A percentile compares a stretch with the other conserved stretches of the same genome.
phyloP scores from a whole-genome alignment of 768 basidiomycete genomes.

The Xerocomellus dryophilus region DNA sequence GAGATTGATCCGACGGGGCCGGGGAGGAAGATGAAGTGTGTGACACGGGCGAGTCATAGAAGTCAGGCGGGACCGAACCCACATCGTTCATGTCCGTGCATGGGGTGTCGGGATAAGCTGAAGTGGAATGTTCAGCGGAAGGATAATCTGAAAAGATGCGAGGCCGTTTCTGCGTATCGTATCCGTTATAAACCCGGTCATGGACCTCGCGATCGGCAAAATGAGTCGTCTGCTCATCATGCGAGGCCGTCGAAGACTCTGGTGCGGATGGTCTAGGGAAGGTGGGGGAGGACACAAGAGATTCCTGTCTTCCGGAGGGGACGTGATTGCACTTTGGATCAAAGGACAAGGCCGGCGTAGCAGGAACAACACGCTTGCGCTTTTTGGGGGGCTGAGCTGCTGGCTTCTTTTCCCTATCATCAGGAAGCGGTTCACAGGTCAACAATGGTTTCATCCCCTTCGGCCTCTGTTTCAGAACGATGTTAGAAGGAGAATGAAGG shows the following conservation, averaged over 20 bases:
- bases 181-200: conserved; percentile 5
- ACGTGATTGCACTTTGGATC: conserved; percentile 17
- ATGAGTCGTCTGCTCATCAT: conserved; percentile 11
- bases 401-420: conserved; percentile 25
- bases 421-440: conserved; percentile 23
- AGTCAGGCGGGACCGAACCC: conserved; percentile 11
- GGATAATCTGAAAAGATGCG: conserved; percentile 12
- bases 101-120: conserved; percentile 12
- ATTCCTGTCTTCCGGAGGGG: conserved; percentile 26
- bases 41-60: conserved; percentile 22
- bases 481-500: conserved; percentile 12
- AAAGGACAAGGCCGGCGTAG: conserved; percentile 20
- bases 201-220: conserved; percentile 7
- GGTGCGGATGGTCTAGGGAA: conserved; percentile 10
- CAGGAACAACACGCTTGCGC: conserved; percentile 23
- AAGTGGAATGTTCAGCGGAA: conserved; percentile 2
- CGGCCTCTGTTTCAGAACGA: conserved; percentile 17
- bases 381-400: conserved; percentile 13
- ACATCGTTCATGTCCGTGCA: conserved; percentile 15
- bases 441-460: conserved; percentile 20
- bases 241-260: conserved; percentile 6
- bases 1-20: conserved; percentile 24
- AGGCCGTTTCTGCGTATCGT: conserved; percentile 17
- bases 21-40: conserved; percentile 25
- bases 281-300: conserved; percentile 2